Evolutionary conservation across 345 rosid genomes (phyloP), one percentile per base, ranked within the genome.

Genomic region (Rhizophora apiculata): DNA sequence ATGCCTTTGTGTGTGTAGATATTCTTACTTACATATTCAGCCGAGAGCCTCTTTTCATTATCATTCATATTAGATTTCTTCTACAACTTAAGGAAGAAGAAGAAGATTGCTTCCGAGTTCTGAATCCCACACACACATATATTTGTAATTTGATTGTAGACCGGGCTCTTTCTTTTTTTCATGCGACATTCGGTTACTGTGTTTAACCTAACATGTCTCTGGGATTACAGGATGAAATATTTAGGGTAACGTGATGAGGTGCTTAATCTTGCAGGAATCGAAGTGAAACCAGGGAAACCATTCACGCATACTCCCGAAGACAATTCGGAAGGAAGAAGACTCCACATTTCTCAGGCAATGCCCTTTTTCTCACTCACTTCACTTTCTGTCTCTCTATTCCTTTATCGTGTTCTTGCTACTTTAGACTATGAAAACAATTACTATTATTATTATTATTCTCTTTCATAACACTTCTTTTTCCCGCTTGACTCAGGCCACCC

Each of bases 271-370:
- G 76, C 84, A 88, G 96, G 96, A 67, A 77, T 79, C 19, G 87
- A 86, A 76, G 90, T 89, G 80, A 89, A 82, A 60, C 85, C 92
- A 3, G 89, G 86, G 34, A 81, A 68, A 29, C 86, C 91, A 62
- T 85, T 82, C 78, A 79, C 82, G 49, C 91, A 82, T 36, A 36
- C 48, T 1, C 37, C 84, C 34, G 69, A 37, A 10, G 70, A 64
- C n/a, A 7, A 60, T 0, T 43, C 49, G 13, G 13, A 43, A 43
- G 81, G 62, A 32, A 70, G 72, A 78, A 79, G 97, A 73, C 91
- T 91, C 53, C 96, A 85, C 72, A 78, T 89, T 48, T 85, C 97
- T 2, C 92, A 84, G 89, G 94, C 85, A 72, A 73, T 43, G 9
- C 46, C 34, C 4, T 8, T 2, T 63, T 55, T 46, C 22, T n/a